phyloP scores from a whole-genome alignment of 2,329 filamentous ascomycete species.

The Colletotrichum shisoi region DNA sequence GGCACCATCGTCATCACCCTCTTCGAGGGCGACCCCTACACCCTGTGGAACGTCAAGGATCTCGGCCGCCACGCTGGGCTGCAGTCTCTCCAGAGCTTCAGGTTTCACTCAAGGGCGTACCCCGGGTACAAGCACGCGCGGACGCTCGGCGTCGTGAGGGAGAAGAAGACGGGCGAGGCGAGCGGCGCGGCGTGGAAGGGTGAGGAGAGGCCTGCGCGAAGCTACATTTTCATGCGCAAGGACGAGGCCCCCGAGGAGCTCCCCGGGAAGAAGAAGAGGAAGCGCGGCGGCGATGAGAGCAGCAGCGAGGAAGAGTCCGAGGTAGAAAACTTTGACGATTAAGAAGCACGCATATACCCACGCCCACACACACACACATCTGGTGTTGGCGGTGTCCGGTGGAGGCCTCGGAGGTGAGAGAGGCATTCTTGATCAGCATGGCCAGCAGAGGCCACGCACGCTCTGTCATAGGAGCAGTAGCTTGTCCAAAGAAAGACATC shows the following conservation, averaged over 20 bases:
- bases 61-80: constrained; percentile 80
- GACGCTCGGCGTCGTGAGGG: constrained; percentile 71
- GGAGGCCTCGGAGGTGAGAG: too few species aligned
- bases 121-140: constrained; percentile 77
- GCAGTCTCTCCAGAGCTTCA: constrained; percentile 73
- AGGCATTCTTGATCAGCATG: neutral
- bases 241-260: constrained; percentile 53
- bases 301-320: constrained; percentile 42
- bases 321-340: constrained; percentile 47
- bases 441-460: too few species aligned
- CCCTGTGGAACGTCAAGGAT: constrained; percentile 92
- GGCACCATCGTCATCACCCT: constrained; percentile 80
- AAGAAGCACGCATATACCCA: neutral
- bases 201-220: constrained; percentile 59
- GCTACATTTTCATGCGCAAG: constrained; percentile 69
- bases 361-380: neutral
- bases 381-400: neutral
- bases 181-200: constrained; percentile 54
- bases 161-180: constrained; percentile 54
- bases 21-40: constrained; percentile 94
- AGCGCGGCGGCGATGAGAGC: constrained; percentile 46
- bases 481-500: neutral
- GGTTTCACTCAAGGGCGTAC: constrained; percentile 72
- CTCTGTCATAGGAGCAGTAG: neutral
- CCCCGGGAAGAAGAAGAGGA: constrained; percentile 45